Base-by-base conservation (phyloP, 2,329 filamentous ascomycete genomes). In the Fusarium palustre region DNA sequence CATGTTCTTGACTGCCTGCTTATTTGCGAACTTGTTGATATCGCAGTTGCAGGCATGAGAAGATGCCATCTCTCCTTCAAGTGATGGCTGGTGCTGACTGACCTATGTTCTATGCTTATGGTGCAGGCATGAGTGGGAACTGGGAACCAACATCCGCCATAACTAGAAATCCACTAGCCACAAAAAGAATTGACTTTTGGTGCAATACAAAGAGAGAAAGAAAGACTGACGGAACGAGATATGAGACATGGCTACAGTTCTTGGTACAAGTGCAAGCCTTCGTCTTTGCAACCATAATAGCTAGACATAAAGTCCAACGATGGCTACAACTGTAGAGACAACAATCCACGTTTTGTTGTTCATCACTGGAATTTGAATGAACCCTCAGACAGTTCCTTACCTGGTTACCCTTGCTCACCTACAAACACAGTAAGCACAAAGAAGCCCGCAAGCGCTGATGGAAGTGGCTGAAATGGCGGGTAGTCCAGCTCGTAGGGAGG, bases 401-500 rank as follows among this genome's bases (percentile, higher is more conserved):
- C n/a, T 36, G 4, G 4, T 10, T 42, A 38, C 28, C 60, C 47
- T 48, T 65, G 41, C 8, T 24, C 46, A 48, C 31, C 25, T 38
- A 39, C 47, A 53, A 65, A 55, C 43, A 52, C 60, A 65, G 48
- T 65, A 65, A 65, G 62, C 62, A 52, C 60, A 53, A 34, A 52
- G 34, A 52, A 62, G 47, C 57, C 33, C 41, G 28, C 50, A 64
- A 64, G 57, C 41, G 59, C 59, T 62, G 43, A 59, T 59, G 46
- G 60, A 48, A 54, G 62, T 65, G 62, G 62, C 62, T 65, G 60
- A 54, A 65, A 65, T n/a, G 28, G 62, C 54, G 60, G 62, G 42
- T 48, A 43, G 22, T 30, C 52, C 45, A 48, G 25, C 41, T 43
- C 46, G 31, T 34, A 59, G 59, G 30, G 53, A 65, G 33, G 53